Evolutionary conservation across 2,329 filamentous ascomycete genomes (phyloP), one percentile per base, ranked within the genome.

Genomic region (Meredithiella fracta): DNA sequence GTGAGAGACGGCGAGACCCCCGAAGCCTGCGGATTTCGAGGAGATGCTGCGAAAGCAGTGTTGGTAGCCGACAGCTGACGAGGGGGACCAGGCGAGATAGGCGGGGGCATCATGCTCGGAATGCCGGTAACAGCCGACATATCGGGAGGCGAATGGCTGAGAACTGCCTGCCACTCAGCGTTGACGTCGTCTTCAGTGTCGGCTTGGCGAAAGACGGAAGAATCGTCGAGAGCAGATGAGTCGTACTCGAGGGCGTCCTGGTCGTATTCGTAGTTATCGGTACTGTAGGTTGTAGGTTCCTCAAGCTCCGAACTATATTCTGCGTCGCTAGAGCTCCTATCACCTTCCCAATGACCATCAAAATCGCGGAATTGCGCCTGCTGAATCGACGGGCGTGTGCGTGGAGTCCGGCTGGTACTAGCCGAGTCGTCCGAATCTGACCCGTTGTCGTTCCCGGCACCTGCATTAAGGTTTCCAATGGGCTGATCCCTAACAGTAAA

Each of bases 131-230:
- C 29, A 38, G 34, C 15, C 11, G 44, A 49, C 17, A 49, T 23
- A n/a, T 49, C 44, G 1, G 22, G 22, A 11, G 44, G 44, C 22
- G 17, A 7, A 11, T 37, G 50, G 11, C 34, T 54, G 9, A 52
- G 20, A 23, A 56, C 53, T 9, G 42, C 50, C 15, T 50, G 47
- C 57, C 57, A 58, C 44, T 58, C 53, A 37, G 55, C 49, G 3
- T 31, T 49, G 23, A 56, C 34, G 15, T 55, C 53, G 14, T 29
- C 38, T 8, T 56, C 57, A 11, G 52, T 54, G 22, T 51, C 23
- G 17, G 26, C 56, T 17, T 51, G 51, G 31, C 55, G 26, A 6
- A 34, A n/a, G 37, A 54, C 22, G 22, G 47, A 51, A 6, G 52
- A 42, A 20, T 38, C 57, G 23, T 47, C 37, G 31, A 25, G 11